A percentile compares a stretch with the other conserved stretches of the same genome.
phyloP scores from a whole-genome alignment of 2,329 filamentous ascomycete species.

The Fusarium devonianum region DNA sequence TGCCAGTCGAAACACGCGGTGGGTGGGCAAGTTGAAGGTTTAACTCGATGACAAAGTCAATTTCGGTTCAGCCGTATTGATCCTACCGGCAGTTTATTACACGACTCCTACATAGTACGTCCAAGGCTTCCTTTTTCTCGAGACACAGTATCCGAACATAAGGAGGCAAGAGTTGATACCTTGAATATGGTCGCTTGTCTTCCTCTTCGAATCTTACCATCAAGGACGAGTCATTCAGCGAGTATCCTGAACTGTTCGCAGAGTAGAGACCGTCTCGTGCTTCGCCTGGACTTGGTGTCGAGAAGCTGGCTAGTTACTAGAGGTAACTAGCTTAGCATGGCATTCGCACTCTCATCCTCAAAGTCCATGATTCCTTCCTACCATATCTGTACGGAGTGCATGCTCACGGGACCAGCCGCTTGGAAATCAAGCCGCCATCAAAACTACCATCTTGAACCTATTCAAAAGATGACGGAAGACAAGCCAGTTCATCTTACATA shows the following conservation, averaged over 20 bases:
- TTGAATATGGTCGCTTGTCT: too few relatives aligned
- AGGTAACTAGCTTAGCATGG: slow-evolving; percentile 7
- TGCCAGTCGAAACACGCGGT: neutral
- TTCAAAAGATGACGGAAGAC: neutral
- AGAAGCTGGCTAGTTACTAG: slow-evolving; percentile 1
- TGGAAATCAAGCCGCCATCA: slow-evolving; percentile 3
- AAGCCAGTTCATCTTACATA: neutral
- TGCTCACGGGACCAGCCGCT: neutral
- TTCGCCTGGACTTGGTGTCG: neutral
- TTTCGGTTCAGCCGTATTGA: neutral
- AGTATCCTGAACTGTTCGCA: neutral
- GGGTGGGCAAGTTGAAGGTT: slow-evolving; percentile 14
- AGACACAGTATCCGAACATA: too few relatives aligned
- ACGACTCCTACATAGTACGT: too few relatives aligned
- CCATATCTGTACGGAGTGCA: slow-evolving; percentile 3
- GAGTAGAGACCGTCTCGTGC: neutral
- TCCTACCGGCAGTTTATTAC: slow-evolving; percentile 17
- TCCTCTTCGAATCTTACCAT: too few relatives aligned
- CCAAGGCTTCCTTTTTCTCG: too few relatives aligned
- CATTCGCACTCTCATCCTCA: neutral
- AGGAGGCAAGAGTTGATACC: too few relatives aligned
- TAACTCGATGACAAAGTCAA: slow-evolving; percentile 9
- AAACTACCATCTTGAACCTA: neutral
- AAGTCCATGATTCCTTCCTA: slow-evolving; percentile 11
- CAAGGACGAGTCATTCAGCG: too few relatives aligned